phyloP scores from a whole-genome alignment of 768 basidiomycete species.

The Tulasnella sp. region DNA sequence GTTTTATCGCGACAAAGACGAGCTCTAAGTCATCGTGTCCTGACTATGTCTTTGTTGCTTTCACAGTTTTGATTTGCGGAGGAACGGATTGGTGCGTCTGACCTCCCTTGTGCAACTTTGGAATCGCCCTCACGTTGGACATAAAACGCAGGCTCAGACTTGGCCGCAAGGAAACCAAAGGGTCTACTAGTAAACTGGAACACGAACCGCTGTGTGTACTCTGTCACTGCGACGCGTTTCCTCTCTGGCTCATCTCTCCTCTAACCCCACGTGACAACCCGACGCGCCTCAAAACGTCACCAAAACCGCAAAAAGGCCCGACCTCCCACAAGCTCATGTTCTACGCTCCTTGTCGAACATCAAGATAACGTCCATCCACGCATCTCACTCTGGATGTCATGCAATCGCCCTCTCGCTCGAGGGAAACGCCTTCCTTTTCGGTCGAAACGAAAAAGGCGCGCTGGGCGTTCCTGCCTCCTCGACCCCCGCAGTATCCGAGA shows the following conservation, averaged over 20 bases:
- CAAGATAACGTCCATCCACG: slow-evolving; percentile 56
- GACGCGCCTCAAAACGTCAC: background rate
- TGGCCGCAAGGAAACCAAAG: slow-evolving; percentile 60
- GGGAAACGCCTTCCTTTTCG: slow-evolving; percentile 83
- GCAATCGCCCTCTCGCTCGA: slow-evolving; percentile 60
- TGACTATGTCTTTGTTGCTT: background rate
- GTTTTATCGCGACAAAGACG: background rate
- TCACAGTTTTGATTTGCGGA: slow-evolving; percentile 69
- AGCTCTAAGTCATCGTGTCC: background rate
- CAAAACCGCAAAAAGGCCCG: slow-evolving; percentile 37
- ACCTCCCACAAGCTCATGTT: slow-evolving; percentile 80
- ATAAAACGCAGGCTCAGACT: slow-evolving; percentile 49
- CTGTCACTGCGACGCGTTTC: background rate
- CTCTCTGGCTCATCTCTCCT: background rate
- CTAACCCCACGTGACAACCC: background rate
- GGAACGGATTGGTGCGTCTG: slow-evolving; percentile 73
- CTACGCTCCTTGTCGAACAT: slow-evolving; percentile 80
- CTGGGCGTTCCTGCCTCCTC: slow-evolving; percentile 50
- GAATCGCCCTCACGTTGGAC: slow-evolving; percentile 10
- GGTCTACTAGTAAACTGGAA: slow-evolving; percentile 17
- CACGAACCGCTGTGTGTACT: slow-evolving; percentile 1
- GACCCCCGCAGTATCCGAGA: slow-evolving; percentile 53
- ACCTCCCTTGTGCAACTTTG: slow-evolving; percentile 14
- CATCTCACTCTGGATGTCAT: slow-evolving; percentile 67
- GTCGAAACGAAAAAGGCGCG: slow-evolving; percentile 61